Base-by-base conservation (phyloP, 768 basidiomycete species). In the Suillus cothurnatus region DNA sequence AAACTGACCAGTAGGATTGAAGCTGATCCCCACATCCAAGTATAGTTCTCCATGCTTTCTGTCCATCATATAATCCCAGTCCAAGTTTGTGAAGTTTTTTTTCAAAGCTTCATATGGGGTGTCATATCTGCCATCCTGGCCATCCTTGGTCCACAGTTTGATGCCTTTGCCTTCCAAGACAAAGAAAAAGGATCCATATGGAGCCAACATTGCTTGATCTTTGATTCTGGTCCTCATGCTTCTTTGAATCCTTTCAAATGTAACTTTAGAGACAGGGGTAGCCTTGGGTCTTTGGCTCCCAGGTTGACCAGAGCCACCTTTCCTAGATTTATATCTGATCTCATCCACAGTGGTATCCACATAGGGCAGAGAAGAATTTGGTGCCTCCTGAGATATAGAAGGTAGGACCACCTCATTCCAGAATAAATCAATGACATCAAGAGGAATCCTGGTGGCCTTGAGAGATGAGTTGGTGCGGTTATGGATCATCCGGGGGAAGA, bases 401-500 rank as follows among this genome's bases (percentile, higher is more conserved):
- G 61, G 55, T 0, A 71, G 61, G 0, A 71, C 14, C 0, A 71
- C 12, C 0, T 68, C 19, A 2, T 49, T 34, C 69, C 61, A 68
- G 1, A 68, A 71, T 0, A 12, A 41, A 15, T 71, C 69, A 5
- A 68, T 3, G 0, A 68, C 61, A 0, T 17, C 64, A 7, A 63
- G 52, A 0, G 63, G 65, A n/a, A 71, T 62, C 19, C 38, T 60
- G 17, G 60, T 67, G 43, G 61, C 61, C 0, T 8, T 1, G 3
- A 23, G 1, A 34, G 53, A 61, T 6, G n/a, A 61, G 2, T 17
- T 6, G 8, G 28, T 8, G 6, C 28, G 9, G 1, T 11, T 12
- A 2, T 70, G 67, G 9, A 71, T 68, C 61, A 71, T 71, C 0
- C 32, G 0, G 1, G 69, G 63, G 49, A 71, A 71, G 19, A 45